Base-by-base conservation (phyloP, 371 early-diverging fungal species). In the Parasitella parasitica region DNA sequence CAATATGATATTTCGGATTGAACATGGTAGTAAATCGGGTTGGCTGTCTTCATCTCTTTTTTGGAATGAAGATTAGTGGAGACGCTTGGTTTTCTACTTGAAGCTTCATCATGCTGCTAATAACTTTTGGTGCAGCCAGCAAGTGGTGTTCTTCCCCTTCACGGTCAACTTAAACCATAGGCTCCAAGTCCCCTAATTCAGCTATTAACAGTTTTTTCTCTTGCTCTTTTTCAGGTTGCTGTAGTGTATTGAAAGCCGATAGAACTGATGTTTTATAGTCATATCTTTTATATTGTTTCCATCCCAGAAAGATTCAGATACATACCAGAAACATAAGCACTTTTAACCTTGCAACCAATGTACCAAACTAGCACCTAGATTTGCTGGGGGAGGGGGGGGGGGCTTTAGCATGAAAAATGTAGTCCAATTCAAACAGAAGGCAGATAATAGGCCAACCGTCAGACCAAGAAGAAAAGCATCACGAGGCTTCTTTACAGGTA, bases 81-180 rank as follows among this genome's bases (percentile, higher is more conserved):
- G 46, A 43, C 22, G 57, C 34, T 22, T 39, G 18, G 39, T 53
- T 63, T 63, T 57, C 58, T 57, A 11, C 46, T 63, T 39, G 20
- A 38, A 32, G 53, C 24, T 58, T 43, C 27, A 39, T 54, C 46
- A 58, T 35, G 48, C 48, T 64, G 54, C 34, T 26, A 18, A 64
- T 64, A 15, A 35, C 59, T 52, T 64, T 58, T 12, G 59, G 37
- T n/a, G 54, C 54, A 28, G 64, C 58, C 32, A 64, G 28, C 27
- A 64, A 46, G 59, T 46, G 9, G 58, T 58, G 59, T 54, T 64
- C 58, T 43, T 57, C 24, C n/a, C 59, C 59, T 58, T 64, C 12
- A 36, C n/a, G 20, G 38, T 54, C 64, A 58, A 58, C 34, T 48
- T 58, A 64, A 20, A 37, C 28, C n/a, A 64, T 48, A 54, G 56